Conservation (phyloP, 2,329 filamentous ascomycete genomes). For the Aspergillus awamori region DNA sequence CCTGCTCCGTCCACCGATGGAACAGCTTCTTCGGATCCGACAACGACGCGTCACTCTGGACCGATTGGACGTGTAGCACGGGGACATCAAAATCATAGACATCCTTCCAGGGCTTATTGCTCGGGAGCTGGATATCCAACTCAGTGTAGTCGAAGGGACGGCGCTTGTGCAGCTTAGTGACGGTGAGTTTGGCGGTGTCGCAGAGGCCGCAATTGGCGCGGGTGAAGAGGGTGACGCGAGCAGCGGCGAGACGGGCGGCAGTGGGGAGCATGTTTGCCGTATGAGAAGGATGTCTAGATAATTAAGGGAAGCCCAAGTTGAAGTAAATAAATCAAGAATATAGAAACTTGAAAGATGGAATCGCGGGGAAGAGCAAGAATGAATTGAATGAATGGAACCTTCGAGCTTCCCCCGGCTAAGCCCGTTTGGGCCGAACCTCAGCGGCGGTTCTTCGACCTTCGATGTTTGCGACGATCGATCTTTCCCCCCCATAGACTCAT, state of each 20-base stretch:
- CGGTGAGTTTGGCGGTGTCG: constrained; percentile 61
- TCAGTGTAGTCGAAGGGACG: constrained; percentile 60
- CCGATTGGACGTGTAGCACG: constrained; percentile 62
- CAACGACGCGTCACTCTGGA: constrained; percentile 51
- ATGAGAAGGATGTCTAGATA: background rate
- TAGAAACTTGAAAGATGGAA: background rate
- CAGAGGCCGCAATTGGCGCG: constrained; percentile 63
- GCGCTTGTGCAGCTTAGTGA: constrained; percentile 57
- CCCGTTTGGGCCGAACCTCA: constrained; percentile 30
- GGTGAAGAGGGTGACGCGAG: constrained; percentile 62
- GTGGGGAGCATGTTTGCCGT: constrained; percentile 34
- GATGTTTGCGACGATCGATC: constrained; percentile 4
- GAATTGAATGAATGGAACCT: constrained; percentile 37
- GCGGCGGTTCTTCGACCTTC: constrained; percentile 15
- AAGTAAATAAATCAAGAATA: background rate
- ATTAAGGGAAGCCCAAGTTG: background rate
- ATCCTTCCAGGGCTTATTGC: constrained; percentile 60
- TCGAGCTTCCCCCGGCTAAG: constrained; percentile 43
- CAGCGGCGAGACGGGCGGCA: constrained; percentile 31
- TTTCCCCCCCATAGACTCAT: constrained; percentile 12
- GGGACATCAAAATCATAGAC: constrained; percentile 68
- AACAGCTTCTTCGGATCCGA: constrained; percentile 65
- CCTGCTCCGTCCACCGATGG: constrained; percentile 62
- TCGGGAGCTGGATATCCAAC: constrained; percentile 60
- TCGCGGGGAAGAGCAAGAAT: constrained; percentile 5